Evolutionary conservation across 148 eudicot genomes (phyloP), one percentile per base, ranked within the genome.

Genomic region (Silene conica): DNA sequence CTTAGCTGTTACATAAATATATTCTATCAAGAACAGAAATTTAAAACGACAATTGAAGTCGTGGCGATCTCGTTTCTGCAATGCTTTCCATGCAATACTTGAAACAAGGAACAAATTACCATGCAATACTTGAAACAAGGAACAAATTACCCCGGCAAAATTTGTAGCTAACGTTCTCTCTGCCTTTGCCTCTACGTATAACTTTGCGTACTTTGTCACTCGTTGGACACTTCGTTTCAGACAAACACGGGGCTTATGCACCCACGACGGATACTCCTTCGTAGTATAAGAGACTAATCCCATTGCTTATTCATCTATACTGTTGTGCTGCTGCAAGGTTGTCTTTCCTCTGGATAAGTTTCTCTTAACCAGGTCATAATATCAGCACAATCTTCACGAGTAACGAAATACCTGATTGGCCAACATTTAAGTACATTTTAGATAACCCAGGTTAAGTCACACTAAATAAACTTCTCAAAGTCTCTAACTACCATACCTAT

Each of bases 331-430:
- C 28, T 23, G 75, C 52, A 28, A 20, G 63, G 41, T 6, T 28
- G 45, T 8, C 22, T 43, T 45, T 58, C 48, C 22, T 18, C 72
- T 71, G 70, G 43, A 52, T 59, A 38, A 48, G 73, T 55, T 76
- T 78, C 82, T 80, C 78, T 80, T 78, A 92, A 77, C 98, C 97
- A 89, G 58, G 88, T 83, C 63, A 95, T 75, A 78, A 95, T 75
- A 69, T 83, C 85, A 23, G 82, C 78, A 78, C 96, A 92, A 78
- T 92, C 86, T 75, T 83, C 87, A n/a, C 79, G 87, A 66, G 71
- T 68, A 48, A 80, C 71, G 76, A 90, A 95, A 63, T 78, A 76
- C 87, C 98, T 94, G 83, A 87, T 50, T 60, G n/a, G 55, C 20
- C 26, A 45, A 71, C 70, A 70, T 0, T 25, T 18, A 16, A 52